These are phyloP conservation scores for Cicer chorassanicum DNA, from an alignment of 306 rosid species.

Conservation along the genomic window DNA sequence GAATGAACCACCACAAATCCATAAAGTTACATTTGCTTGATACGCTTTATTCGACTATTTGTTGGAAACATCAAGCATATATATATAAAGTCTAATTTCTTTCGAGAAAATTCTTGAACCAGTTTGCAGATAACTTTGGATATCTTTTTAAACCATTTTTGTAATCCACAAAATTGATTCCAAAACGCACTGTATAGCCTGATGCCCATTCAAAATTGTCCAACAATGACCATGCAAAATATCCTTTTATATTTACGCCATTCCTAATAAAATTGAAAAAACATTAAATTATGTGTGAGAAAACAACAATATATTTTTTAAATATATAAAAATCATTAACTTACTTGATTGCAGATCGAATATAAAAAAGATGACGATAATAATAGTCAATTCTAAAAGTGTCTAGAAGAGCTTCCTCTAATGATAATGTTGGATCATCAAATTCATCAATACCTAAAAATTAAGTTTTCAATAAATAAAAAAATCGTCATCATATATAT, in stretches of 20 bases:
- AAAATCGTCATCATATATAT: background rate
- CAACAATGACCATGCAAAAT: conserved; percentile 71
- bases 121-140: conserved; percentile 54
- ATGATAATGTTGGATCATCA: conserved; percentile 50
- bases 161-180: conserved; percentile 60
- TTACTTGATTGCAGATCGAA: conserved; percentile 56
- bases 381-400: conserved; percentile 54
- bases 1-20: background rate
- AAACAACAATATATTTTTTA: background rate
- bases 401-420: conserved; percentile 55
- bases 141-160: conserved; percentile 47
- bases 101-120: conserved; percentile 60
- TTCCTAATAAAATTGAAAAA: conserved; percentile 25
- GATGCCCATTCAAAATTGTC: conserved; percentile 65
- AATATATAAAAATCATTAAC: background rate
- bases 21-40: background rate
- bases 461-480: background rate
- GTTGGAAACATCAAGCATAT: background rate
- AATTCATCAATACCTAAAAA: conserved; percentile 56
- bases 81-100: background rate
- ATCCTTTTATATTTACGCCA: conserved; percentile 62
- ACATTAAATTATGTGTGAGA: background rate
- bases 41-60: conserved; percentile 5
- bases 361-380: conserved; percentile 54
- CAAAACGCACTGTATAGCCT: conserved; percentile 58